phyloP scores from a whole-genome alignment of 2,329 filamentous ascomycete genomes.

The Alternaria burnsii region DNA sequence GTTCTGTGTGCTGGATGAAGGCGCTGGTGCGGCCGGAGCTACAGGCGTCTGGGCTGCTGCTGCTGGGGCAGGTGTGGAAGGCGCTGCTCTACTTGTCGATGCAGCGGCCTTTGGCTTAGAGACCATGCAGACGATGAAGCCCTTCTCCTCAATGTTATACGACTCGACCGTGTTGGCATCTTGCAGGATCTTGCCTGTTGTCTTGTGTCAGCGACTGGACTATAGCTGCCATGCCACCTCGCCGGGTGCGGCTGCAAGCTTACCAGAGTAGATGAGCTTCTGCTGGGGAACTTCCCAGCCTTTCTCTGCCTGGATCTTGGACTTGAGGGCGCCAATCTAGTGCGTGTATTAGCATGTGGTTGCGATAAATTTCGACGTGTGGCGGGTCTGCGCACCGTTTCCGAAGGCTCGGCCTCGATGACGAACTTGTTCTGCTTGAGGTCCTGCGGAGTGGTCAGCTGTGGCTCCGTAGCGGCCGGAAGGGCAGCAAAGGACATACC shows the following conservation, averaged over 20 bases:
- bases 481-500: conserved; percentile 52
- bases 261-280: conserved; percentile 99
- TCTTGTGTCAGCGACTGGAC: conserved; percentile 36
- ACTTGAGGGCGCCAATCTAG: conserved; percentile 88
- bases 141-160: conserved; percentile 99
- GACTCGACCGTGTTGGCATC: conserved; percentile 96
- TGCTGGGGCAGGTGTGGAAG: conserved; percentile 65
- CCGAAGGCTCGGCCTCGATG: conserved; percentile 91
- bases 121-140: conserved; percentile 98
- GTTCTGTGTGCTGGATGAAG: conserved; percentile 59
- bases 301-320: conserved; percentile 90
- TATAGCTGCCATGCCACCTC: conserved; percentile 18
- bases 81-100: conserved; percentile 58
- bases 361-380: conserved; percentile 19
- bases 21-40: conserved; percentile 63
- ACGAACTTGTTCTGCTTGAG: conserved; percentile 98
- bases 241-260: conserved; percentile 37
- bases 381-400: conserved; percentile 70
- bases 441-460: conserved; percentile 68
- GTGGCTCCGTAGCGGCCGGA: conserved; percentile 9
- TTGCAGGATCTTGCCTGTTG: conserved; percentile 92
- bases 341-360: conserved; percentile 19
- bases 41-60: conserved; percentile 58
- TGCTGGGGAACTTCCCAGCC: conserved; percentile 90
- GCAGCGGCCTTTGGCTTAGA: conserved; percentile 83